Evolutionary conservation across 257 asterid genomes (phyloP), one percentile per base, ranked within the genome.

Genomic region (Solanum sejunctum): DNA sequence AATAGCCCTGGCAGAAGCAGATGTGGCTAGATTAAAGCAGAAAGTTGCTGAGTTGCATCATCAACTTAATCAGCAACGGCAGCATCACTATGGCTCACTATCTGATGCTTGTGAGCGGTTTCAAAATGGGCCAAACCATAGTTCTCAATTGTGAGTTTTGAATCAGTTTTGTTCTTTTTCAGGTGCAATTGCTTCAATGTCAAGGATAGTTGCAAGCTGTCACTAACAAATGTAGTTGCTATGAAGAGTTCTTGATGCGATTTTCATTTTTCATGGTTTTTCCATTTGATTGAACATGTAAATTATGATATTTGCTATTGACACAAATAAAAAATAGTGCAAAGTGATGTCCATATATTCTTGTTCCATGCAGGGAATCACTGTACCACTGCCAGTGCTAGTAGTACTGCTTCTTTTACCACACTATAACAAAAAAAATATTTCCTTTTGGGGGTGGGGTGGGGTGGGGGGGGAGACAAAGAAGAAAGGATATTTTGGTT

Each of bases 1-100:
- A 89, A 96, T 96, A 87, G 98, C 99, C 87, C 98, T 96, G 45
- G 99, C 99, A 60, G 98, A 94, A 92, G 98, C 98, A 66, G 99
- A 96, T 89, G 98, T 96, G 88, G 97, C 97, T 85, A 89, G 97
- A 87, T 90, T 96, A 90, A 96, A 96, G 90, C 95, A 94, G 88
- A 96, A 93, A 93, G 99, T 96, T 90, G 98, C 98, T 71, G 95
- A 96, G 89, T 97, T 96, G 83, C 98, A 96, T 89, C 97, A 94
- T 87, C 98, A 96, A 88, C 92, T 96, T 81, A 94, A 96, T 89
- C 99, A 96, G 91, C 98, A 95, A 83, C 96, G 97, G 39, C 99
- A 96, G 85, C 93, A 96, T 87, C 99, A 93, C 82, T 93, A 91
- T 86, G 97, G 92, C 66, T 91, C 99, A 55, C 92, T 93, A 81